Evolutionary conservation across 176 grass and related monocot species (phyloP), one percentile per base, ranked within the genome.

Genomic region (Sorghum bicolor): DNA sequence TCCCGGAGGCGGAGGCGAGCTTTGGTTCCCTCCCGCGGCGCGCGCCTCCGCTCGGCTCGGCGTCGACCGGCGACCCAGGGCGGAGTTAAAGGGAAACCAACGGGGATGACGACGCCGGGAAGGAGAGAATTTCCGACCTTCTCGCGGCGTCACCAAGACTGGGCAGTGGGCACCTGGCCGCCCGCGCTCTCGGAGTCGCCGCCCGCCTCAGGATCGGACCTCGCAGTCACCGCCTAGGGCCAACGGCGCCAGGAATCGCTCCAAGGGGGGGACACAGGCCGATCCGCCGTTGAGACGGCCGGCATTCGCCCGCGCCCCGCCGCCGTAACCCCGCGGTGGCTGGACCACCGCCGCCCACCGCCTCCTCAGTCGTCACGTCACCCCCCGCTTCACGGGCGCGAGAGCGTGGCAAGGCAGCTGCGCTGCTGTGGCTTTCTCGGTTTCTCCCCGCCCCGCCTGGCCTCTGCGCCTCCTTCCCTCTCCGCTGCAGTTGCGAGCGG

Each of bases 51-150:
- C 50, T 22, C 19, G 50, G 50, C 8, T 22, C 19, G 50, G 50
- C 8, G 43, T 22, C 45, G 19, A 1, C 28, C 41, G 36, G n/a
- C 55, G 26, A 9, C 13, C 47, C 71, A 60, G 24, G n/a, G n/a
- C n/a, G n/a, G 44, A 22, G 29, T 5, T 15, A 0, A 6, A 25
- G 11, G 11, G 29, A 32, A 57, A 14, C 43, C 17, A 26, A 9
- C 32, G 12, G 9, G 16, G 44, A 28, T 1, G 17, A 5, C 9
- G 29, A 10, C 68, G 62, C 62, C n/a, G 44, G 48, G 14, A 55
- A 10, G 14, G 41, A 10, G 30, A 88, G 30, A 69, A 80, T 62
- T 62, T 24, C 76, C 77, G 70, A 61, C 82, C 69, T 89, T 67
- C 10, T 67, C 10, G 3, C 33, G 75, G 47, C 57, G 32, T 40